phyloP scores from a whole-genome alignment of 2,329 filamentous ascomycete genomes.

The Thielaviopsis euricoi region DNA sequence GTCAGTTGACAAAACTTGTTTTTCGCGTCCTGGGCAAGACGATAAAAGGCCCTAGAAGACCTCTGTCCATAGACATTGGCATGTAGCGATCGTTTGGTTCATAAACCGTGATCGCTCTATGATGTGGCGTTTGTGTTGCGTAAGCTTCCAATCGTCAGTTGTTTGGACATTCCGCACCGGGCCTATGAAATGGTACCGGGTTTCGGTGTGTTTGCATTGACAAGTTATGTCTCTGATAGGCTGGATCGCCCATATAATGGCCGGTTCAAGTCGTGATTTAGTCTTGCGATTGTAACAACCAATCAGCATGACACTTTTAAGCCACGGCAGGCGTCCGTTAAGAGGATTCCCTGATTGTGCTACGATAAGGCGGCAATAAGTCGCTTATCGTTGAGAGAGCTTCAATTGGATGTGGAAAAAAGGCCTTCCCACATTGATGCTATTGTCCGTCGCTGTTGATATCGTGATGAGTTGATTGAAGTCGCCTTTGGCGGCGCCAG shows the following conservation, averaged over 20 bases:
- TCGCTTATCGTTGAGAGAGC: not conserved
- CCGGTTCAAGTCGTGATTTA: not conserved
- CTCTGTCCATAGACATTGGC: not conserved
- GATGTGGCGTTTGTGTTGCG: not conserved
- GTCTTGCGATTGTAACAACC: not conserved
- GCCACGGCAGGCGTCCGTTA: too few relatives aligned
- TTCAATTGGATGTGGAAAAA: not conserved
- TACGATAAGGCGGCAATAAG: not conserved
- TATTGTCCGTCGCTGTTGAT: not conserved
- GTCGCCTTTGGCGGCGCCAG: conserved; percentile 1
- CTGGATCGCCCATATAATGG: not conserved
- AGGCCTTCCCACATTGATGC: not conserved
- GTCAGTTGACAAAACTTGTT: not conserved
- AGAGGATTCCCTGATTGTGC: not conserved
- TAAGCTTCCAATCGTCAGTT: not conserved
- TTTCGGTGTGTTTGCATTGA: not conserved
- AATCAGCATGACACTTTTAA: not conserved
- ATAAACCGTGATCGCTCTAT: not conserved
- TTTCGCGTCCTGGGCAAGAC: conserved; percentile 21
- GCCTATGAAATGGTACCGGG: not conserved
- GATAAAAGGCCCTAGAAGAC: conserved; percentile 18
- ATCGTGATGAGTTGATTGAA: not conserved
- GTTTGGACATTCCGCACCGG: not conserved
- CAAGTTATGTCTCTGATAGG: not conserved
- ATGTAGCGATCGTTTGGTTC: not conserved